Percentiles rank a stretch among this genome's conserved stretches.
Evolutionary conservation across 192 early-diverging fungal genomes (phyloP).

Genomic region (Coemansia sp.): DNA sequence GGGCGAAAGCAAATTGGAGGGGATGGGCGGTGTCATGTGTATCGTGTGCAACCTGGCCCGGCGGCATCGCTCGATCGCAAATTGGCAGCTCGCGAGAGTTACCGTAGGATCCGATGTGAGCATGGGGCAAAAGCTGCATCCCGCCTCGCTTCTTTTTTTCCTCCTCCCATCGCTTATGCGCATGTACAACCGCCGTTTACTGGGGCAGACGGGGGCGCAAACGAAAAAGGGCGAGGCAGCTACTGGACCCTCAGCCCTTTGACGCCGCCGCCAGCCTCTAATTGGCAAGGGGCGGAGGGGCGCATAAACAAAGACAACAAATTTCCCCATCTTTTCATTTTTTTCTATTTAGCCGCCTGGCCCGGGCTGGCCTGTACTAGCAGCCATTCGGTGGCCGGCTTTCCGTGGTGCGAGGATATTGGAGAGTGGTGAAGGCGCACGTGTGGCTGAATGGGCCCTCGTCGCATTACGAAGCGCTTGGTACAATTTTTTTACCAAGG

Average conservation of each 20-base stretch:
- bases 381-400: not conserved
- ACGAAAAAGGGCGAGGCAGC: not conserved
- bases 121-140: not conserved
- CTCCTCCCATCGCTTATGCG: not conserved
- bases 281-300: not conserved
- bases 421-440: not conserved
- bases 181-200: not conserved
- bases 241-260: not conserved
- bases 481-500: not conserved
- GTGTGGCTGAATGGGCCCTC: conserved; percentile 7
- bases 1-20: not conserved
- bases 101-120: not conserved
- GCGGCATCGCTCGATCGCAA: not conserved
- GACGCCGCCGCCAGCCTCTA: conserved; percentile 1
- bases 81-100: not conserved
- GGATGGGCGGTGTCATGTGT: not conserved
- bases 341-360: not conserved
- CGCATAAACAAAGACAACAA: conserved; percentile 1
- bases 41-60: not conserved
- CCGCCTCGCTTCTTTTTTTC: not conserved
- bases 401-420: not conserved
- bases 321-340: not conserved
- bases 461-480: conserved; percentile 3
- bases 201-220: not conserved
- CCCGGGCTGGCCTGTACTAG: not conserved